These are phyloP conservation scores for Phaeosphaeriaceae sp. DNA, from an alignment of 2,329 filamentous ascomycete genomes.

Conservation along the genomic window DNA sequence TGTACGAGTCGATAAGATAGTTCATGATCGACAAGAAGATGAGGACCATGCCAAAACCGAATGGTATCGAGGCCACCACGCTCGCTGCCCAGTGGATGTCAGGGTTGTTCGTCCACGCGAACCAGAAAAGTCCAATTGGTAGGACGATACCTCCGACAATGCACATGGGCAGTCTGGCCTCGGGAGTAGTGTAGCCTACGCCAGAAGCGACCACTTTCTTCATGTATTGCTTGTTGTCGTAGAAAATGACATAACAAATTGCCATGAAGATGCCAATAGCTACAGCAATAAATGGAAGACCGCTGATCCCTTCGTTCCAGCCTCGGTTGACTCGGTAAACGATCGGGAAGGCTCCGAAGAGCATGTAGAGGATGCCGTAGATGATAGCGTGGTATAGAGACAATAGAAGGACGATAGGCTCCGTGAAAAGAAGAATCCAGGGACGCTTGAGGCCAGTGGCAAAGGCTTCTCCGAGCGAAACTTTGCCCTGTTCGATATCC, in stretches of 20 bases:
- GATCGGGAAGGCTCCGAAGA: slow-evolving; percentile 61
- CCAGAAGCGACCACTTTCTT: slow-evolving; percentile 54
- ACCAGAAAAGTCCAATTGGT: slow-evolving; percentile 59
- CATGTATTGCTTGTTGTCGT: slow-evolving; percentile 47
- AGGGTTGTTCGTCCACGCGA: slow-evolving; percentile 56
- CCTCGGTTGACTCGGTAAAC: slow-evolving; percentile 64
- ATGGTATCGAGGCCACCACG: slow-evolving; percentile 60
- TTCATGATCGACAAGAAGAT: slow-evolving; percentile 66
- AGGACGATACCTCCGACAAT: slow-evolving; percentile 70
- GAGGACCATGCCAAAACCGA: slow-evolving; percentile 68
- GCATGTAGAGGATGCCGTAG: slow-evolving; percentile 60
- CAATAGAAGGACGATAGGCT: slow-evolving; percentile 72
- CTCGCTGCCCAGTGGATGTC: slow-evolving; percentile 65
- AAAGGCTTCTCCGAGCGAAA: slow-evolving; percentile 59
- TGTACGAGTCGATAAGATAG: slow-evolving; percentile 60
- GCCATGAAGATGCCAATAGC: slow-evolving; percentile 71
- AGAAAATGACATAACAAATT: slow-evolving; percentile 59
- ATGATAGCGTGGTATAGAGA: slow-evolving; percentile 69
- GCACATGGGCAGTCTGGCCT: slow-evolving; percentile 69
- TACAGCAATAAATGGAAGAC: slow-evolving; percentile 70
- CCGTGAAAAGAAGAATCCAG: slow-evolving; percentile 73
- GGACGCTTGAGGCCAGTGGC: slow-evolving; percentile 68
- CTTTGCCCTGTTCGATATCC: slow-evolving; percentile 53
- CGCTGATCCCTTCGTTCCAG: slow-evolving; percentile 48
- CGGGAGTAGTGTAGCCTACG: slow-evolving; percentile 68